These are phyloP conservation scores for Phaeoacremonium minimum DNA, from an alignment of 2,329 filamentous ascomycete genomes.

Conservation along the genomic window DNA sequence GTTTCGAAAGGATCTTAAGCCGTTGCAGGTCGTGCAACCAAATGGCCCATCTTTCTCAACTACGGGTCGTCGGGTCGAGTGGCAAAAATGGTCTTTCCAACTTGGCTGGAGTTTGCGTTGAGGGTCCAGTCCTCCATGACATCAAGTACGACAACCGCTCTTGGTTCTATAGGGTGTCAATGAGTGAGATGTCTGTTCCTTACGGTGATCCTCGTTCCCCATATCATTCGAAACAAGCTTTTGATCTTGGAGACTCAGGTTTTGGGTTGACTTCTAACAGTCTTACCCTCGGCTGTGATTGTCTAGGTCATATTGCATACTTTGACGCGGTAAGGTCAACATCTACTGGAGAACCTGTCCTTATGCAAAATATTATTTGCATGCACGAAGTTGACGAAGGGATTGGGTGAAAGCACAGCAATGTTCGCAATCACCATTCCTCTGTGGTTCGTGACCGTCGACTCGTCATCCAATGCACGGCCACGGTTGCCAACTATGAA, in stretches of 20 bases:
- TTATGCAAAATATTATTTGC: conserved; percentile 45
- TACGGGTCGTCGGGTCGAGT: conserved; percentile 23
- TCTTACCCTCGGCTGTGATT: conserved; percentile 6
- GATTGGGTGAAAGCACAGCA: conserved; percentile 54
- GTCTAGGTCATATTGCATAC: conserved; percentile 4
- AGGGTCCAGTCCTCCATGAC: conserved; percentile 53
- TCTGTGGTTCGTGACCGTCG: conserved; percentile 45
- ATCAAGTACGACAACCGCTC: conserved; percentile 59
- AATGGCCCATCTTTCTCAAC: conserved; percentile 56
- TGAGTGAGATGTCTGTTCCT: conserved; percentile 59
- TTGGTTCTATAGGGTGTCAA: conserved; percentile 45
- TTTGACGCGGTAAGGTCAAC: conserved; percentile 60
- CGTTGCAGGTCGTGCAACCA: conserved; percentile 54
- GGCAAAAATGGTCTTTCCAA: conserved; percentile 38
- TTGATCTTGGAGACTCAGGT: conserved; percentile 5
- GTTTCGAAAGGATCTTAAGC: conserved; percentile 38
- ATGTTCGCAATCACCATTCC: conserved; percentile 46
- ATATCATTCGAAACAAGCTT: conserved; percentile 4
- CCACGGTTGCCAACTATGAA: conserved; percentile 56
- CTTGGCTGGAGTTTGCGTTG: conserved; percentile 43
- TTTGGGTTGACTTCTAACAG: conserved; percentile 4
- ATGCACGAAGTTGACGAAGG: conserved; percentile 54
- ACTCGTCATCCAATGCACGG: conserved; percentile 51
- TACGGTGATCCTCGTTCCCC: conserved; percentile 23
- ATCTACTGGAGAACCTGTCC: conserved; percentile 38